phyloP scores from a whole-genome alignment of 768 basidiomycete species.

The Trametes cinnabarina region DNA sequence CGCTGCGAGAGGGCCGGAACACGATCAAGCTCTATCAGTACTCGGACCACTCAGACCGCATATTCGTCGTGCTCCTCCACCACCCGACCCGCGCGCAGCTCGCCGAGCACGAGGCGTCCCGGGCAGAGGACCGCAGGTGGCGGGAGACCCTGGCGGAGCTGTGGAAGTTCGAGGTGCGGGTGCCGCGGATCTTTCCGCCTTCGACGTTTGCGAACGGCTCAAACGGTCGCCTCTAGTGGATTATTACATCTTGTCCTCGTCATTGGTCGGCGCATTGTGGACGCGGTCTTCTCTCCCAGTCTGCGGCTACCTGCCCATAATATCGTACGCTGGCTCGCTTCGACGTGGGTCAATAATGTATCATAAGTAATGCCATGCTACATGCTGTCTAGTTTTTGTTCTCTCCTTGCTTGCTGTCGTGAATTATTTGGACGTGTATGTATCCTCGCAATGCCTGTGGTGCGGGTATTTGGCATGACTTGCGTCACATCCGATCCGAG shows the following conservation, averaged over 20 bases:
- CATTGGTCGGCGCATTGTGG: background rate
- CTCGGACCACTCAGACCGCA: constrained; percentile 16
- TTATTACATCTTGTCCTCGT: background rate
- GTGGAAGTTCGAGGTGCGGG: constrained; percentile 5
- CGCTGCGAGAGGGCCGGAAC: constrained; percentile 14
- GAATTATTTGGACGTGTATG: too few relatives aligned
- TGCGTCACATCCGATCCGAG: too few relatives aligned
- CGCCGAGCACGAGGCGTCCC: constrained; percentile 4
- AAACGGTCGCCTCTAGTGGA: constrained; percentile 2
- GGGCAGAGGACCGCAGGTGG: constrained; percentile 7
- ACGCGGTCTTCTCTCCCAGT: too few relatives aligned
- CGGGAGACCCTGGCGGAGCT: constrained; percentile 1
- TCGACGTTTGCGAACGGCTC: background rate
- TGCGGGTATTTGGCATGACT: too few relatives aligned
- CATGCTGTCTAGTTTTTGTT: background rate
- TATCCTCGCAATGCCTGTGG: too few relatives aligned
- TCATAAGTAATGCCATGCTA: constrained; percentile 1
- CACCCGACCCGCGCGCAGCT: constrained; percentile 17
- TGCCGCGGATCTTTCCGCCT: background rate
- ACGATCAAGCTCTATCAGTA: constrained; percentile 16
- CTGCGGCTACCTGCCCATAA: too few relatives aligned
- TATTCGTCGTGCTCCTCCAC: constrained; percentile 21
- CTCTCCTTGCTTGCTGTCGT: background rate
- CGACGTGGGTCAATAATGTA: constrained; percentile 5
- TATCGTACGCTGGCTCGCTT: too few relatives aligned